Conservation (phyloP, 1,139 yeast genomes). For the Taphrina deformans region DNA sequence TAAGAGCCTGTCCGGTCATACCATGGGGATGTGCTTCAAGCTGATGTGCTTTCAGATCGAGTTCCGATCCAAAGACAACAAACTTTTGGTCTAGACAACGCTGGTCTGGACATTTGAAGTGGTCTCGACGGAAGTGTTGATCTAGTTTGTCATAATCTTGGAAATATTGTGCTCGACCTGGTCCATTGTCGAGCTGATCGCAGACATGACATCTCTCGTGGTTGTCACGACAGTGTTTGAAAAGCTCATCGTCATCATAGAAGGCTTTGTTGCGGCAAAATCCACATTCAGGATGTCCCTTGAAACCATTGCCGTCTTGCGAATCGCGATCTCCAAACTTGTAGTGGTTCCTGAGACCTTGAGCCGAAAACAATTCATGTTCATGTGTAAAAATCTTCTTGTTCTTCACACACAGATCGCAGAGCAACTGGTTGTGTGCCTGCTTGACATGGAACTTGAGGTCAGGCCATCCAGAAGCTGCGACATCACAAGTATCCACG, state of each 20-base stretch:
- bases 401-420: constrained; percentile 72
- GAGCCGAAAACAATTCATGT: constrained; percentile 60
- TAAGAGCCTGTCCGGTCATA: constrained; percentile 34
- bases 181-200: constrained; percentile 61
- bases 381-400: constrained; percentile 79
- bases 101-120: constrained; percentile 76
- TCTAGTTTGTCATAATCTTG: constrained; percentile 71
- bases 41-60: constrained; percentile 87
- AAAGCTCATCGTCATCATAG: constrained; percentile 86
- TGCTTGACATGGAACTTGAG: constrained; percentile 65
- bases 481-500: constrained; percentile 49
- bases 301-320: constrained; percentile 59
- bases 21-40: constrained; percentile 71
- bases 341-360: constrained; percentile 69
- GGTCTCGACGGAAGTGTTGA: constrained; percentile 69
- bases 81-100: constrained; percentile 85
- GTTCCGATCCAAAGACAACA: constrained; percentile 83
- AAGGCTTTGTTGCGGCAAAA: constrained; percentile 70
- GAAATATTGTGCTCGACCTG: constrained; percentile 71
- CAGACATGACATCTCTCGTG: constrained; percentile 93
- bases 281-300: constrained; percentile 86
- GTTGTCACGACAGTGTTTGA: constrained; percentile 72
- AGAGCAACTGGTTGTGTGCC: constrained; percentile 58
- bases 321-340: constrained; percentile 54
- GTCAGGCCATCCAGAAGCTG: constrained; percentile 55